phyloP scores from a whole-genome alignment of 768 basidiomycete genomes.

The Mycena vitilis region DNA sequence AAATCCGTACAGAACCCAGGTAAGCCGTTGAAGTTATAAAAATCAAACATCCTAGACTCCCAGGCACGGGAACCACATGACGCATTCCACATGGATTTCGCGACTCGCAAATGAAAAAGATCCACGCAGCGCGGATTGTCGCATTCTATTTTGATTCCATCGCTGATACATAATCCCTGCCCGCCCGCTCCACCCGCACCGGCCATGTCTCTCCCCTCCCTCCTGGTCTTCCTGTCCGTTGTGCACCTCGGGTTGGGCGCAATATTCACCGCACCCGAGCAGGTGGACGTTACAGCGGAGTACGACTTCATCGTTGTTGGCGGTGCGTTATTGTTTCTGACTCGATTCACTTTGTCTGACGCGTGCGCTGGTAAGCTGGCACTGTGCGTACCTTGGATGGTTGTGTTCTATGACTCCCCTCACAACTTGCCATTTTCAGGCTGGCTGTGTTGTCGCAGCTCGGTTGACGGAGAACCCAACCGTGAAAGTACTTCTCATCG shows the following conservation, averaged over 20 bases:
- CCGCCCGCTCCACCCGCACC: background rate
- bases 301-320: background rate
- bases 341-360: background rate
- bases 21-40: too few relatives aligned
- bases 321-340: background rate
- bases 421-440: background rate
- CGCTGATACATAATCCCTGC: too few relatives aligned
- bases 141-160: too few relatives aligned
- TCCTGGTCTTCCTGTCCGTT: background rate
- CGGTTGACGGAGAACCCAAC: constrained; percentile 9
- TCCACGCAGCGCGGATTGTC: too few relatives aligned
- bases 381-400: background rate
- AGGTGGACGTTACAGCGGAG: background rate
- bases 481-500: constrained; percentile 9
- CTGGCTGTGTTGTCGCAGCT: constrained; percentile 12
- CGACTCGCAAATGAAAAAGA: too few relatives aligned
- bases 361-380: background rate
- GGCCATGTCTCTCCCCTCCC: background rate
- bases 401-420: too few relatives aligned
- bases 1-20: too few relatives aligned
- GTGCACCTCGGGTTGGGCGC: background rate
- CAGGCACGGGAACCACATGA: too few relatives aligned
- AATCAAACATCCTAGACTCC: too few relatives aligned
- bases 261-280: background rate
- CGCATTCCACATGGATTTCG: too few relatives aligned